Percentiles rank a stretch among this genome's conserved stretches.
These are phyloP conservation scores for Mycena kentingensis DNA, from an alignment of 768 basidiomycete species.

Conservation along the genomic window DNA sequence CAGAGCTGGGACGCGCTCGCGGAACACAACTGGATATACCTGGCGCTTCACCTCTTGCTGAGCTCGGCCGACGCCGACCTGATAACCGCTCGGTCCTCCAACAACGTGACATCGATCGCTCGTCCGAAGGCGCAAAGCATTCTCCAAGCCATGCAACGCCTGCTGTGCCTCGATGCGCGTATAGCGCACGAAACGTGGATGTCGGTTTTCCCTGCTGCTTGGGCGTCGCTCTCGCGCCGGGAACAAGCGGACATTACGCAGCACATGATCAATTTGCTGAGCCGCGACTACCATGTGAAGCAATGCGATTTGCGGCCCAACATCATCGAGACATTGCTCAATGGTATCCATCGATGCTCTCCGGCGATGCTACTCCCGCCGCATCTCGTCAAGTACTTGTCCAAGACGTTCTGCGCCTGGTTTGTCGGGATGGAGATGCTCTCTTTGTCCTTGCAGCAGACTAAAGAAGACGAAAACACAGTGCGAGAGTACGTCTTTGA, in stretches of 20 bases:
- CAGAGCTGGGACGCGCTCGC: conserved; percentile 94
- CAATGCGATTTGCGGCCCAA: conserved; percentile 91
- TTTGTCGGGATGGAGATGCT: conserved; percentile 87
- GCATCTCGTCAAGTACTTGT: conserved; percentile 92
- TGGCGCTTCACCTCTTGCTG: conserved; percentile 86
- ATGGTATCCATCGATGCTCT: conserved; percentile 80
- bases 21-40: conserved; percentile 91
- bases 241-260: conserved; percentile 90
- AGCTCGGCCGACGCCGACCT: conserved; percentile 56
- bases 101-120: conserved; percentile 37
- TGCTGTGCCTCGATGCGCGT: conserved; percentile 78
- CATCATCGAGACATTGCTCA: conserved; percentile 87
- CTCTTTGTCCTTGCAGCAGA: conserved; percentile 72
- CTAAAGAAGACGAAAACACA: conserved; percentile 77
- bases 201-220: conserved; percentile 81
- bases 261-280: conserved; percentile 85
- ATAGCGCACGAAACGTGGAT: conserved; percentile 85
- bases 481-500: conserved; percentile 85
- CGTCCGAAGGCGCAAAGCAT: conserved; percentile 54
- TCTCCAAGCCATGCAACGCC: conserved; percentile 76
- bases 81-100: conserved; percentile 31
- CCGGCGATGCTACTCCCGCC: conserved; percentile 91
- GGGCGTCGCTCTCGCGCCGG: conserved; percentile 80
- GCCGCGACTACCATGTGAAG: conserved; percentile 90
- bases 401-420: conserved; percentile 97